Evolutionary conservation across 2,329 filamentous ascomycete genomes (phyloP).

Genomic region (Alternaria brassicae): DNA sequence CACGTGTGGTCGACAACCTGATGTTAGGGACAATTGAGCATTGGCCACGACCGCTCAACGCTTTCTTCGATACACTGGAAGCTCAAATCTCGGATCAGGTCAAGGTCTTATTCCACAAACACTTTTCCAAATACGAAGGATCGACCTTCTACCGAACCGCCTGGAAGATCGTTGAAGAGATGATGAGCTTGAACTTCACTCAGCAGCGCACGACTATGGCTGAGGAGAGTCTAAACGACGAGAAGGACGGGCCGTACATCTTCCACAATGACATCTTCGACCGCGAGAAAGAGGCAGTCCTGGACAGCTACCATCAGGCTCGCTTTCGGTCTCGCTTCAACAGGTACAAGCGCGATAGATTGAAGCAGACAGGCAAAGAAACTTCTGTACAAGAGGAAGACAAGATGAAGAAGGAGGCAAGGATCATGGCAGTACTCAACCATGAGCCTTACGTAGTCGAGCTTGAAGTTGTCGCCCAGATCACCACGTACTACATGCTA

Average conservation of each 20-base stretch:
- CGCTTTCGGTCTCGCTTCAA: slow-evolving; percentile 38
- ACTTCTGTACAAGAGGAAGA: slow-evolving; percentile 34
- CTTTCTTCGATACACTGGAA: slow-evolving; percentile 37
- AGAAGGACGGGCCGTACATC: slow-evolving; percentile 49
- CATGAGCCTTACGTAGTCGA: slow-evolving; percentile 67
- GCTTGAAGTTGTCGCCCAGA: slow-evolving; percentile 67
- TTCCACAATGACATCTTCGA: slow-evolving; percentile 33
- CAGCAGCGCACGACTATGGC: slow-evolving; percentile 35
- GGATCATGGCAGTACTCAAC: slow-evolving; percentile 51
- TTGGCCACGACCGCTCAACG: slow-evolving; percentile 39
- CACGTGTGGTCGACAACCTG: slow-evolving; percentile 5
- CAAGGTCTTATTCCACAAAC: slow-evolving; percentile 31
- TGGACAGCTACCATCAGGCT: slow-evolving; percentile 29
- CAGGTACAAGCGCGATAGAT: slow-evolving; percentile 35
- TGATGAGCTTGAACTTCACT: slow-evolving; percentile 36
- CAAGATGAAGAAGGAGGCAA: slow-evolving; percentile 34
- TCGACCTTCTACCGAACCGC: slow-evolving; percentile 42
- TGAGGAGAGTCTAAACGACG: slow-evolving; percentile 37
- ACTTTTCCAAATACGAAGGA: slow-evolving; percentile 38
- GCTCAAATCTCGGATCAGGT: slow-evolving; percentile 22
- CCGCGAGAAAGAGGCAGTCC: slow-evolving; percentile 20
- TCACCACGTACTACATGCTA: slow-evolving; percentile 73
- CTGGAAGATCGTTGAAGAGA: slow-evolving; percentile 28
- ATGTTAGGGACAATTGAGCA: slow-evolving; percentile 29
- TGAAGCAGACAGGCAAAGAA: slow-evolving; percentile 21